Base-by-base conservation (phyloP, 306 rosid species). In the Sicyos edulis region DNA sequence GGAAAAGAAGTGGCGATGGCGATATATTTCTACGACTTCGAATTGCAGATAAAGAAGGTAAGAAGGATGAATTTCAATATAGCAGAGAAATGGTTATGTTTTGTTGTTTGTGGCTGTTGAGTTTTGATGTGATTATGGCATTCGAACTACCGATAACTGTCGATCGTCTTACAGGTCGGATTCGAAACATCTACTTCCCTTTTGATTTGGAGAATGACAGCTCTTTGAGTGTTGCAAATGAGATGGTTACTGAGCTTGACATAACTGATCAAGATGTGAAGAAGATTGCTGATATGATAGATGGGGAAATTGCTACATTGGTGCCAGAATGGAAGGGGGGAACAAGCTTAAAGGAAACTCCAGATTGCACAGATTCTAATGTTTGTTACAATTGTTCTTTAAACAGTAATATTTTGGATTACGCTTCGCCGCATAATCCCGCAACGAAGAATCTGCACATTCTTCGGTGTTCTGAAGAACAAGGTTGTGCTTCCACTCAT, bases 101-200 rank as follows among this genome's bases (percentile, higher is more conserved):
- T 56, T 56, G 14, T 56, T 20, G 14, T 19, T 56, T 56, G 24
- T 7, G 26, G 24, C 24, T 56, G 37, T 55, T 9, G 62, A 57
- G 62, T 57, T 57, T 57, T 6, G 0, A 10, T 59, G 12, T 61
- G 47, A 15, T 61, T 26, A 24, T 58, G 6, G 64, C 3, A 24
- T 21, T 29, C 21, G 1, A 52, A 24, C 65, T 56, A 2, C 4
- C 5, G n/a, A 72, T 40, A 73, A 78, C 71, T 7, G 62, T 76
- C 16, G 11, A 70, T 66, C 75, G 0, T 47, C 42, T 69, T 72
- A 78, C 82, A 95, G 99, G 95, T 50, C 88, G 85, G 44, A 79
- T 95, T 77, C 83, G 99, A 77, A 95, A 95, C 74, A 91, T 95
- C 81, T 95, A 95, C 85, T 95, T 95, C 86, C 95, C 99, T 2